Conservation (phyloP, 305 asterid genomes). For the Rubia peregrina region DNA sequence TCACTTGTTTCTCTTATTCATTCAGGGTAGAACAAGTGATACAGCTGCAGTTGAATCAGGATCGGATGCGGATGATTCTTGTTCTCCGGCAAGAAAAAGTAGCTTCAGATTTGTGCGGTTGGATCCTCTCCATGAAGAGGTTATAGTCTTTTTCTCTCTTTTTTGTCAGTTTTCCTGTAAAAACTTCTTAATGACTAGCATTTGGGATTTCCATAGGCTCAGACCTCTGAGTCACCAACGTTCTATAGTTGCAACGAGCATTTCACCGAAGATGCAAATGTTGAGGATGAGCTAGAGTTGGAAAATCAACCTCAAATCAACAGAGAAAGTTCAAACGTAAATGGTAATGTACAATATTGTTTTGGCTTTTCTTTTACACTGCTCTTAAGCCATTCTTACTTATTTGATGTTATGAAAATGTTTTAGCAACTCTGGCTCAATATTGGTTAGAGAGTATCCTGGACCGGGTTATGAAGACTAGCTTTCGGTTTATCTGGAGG, state of each 20-base stretch:
- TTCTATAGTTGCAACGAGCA: slow-evolving; percentile 66
- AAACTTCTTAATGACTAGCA: slow-evolving; percentile 10
- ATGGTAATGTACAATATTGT: slow-evolving; percentile 32
- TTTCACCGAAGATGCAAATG: slow-evolving; percentile 36
- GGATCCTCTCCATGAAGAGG: slow-evolving; percentile 58
- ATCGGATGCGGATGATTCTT: slow-evolving; percentile 45
- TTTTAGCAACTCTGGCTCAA: slow-evolving; percentile 42
- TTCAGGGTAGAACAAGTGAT: slow-evolving; percentile 52
- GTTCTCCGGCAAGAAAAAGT: slow-evolving; percentile 38
- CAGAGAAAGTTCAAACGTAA: slow-evolving; percentile 25
- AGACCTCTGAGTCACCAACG: slow-evolving; percentile 46
- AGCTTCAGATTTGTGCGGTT: slow-evolving; percentile 28
- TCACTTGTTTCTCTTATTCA: slow-evolving; percentile 23
- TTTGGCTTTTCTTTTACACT: not conserved
- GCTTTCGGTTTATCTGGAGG: slow-evolving; percentile 42
- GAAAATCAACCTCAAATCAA: slow-evolving; percentile 27
- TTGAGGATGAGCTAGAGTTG: slow-evolving; percentile 29
- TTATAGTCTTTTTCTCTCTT: slow-evolving; percentile 23
- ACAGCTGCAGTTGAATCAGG: slow-evolving; percentile 47
- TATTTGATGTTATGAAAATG: slow-evolving; percentile 10
- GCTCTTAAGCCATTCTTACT: slow-evolving; percentile 6
- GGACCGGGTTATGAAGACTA: slow-evolving; percentile 48
- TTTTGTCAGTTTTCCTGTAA: not conserved
- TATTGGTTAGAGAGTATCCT: slow-evolving; percentile 38
- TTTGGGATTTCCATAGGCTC: slow-evolving; percentile 38